Evolutionary conservation across 2,329 filamentous ascomycete species (phyloP), one percentile per base, ranked within the genome.

Genomic region (Exophiala aquamarina): DNA sequence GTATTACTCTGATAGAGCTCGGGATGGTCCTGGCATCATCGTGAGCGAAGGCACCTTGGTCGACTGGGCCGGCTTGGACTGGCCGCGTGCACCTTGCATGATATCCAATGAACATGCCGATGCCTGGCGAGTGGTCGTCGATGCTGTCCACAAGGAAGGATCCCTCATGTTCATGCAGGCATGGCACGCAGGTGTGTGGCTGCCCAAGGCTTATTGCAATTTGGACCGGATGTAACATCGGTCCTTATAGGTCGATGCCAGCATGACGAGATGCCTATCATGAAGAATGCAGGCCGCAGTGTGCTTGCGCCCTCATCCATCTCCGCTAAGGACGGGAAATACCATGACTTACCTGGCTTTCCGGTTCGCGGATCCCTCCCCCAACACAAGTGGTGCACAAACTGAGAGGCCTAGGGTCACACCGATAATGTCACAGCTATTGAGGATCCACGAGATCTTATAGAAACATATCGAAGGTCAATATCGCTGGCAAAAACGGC

Each of bases 91-190:
- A 4, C 59, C 57, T 3, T 21, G 61, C 17, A 56, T 62, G 54
- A 54, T 54, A 23, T 41, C 47, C 3, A 14, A 51, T 2, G 46
- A 41, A 4, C 59, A 61, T 26, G 54, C 52, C 1, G 34, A 38
- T 7, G 57, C 59, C 5, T 61, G 60, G 60, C 35, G 33, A 14
- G 48, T 43, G n/a, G 50, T 61, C 1, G 57, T 56, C 1, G 42
- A 50, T 35, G 53, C 56, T 3, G 59, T 62, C 14, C 59, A 61
- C 31, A 4, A 38, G 7, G 52, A 52, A n/a, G 54, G 52, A 3
- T 57, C 57, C 7, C 51, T 48, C 21, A 58, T 62, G 13, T 57
- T 56, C 31, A 52, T 57, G 20, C 59, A 62, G 41, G 46, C 56
- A 4, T 62, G 60, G 58, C 58, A 62, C 48, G 35, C 55, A 33